Evolutionary conservation across 2,329 filamentous ascomycete genomes (phyloP).

Genomic region (Orbilia quercus): DNA sequence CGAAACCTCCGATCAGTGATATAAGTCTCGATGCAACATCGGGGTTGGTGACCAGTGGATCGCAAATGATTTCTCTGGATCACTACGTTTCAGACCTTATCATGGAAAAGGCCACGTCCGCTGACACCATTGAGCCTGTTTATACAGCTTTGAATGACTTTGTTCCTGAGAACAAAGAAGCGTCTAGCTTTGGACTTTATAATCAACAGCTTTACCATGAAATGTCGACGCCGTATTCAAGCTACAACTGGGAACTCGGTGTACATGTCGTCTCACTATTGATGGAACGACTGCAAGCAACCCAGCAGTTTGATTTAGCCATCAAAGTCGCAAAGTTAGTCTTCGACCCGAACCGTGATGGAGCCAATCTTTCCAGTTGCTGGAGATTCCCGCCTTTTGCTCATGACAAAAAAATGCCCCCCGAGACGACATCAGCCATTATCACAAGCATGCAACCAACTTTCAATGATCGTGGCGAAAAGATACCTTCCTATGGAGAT

Average conservation of each 20-base stretch:
- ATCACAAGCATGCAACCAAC: neutral
- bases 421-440: neutral
- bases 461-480: neutral
- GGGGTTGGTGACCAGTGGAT: no score
- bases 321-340: constrained; percentile 56
- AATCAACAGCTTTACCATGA: constrained; percentile 57
- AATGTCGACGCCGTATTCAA: constrained; percentile 51
- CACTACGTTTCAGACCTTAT: no score
- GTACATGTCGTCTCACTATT: constrained; percentile 57
- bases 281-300: constrained; percentile 56
- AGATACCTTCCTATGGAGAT: neutral
- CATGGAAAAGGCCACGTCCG: no score
- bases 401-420: no score
- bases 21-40: no score
- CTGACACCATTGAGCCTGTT: no score
- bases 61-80: no score
- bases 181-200: neutral
- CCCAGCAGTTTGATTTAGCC: constrained; percentile 60
- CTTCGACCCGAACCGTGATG: constrained; percentile 58
- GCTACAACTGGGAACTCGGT: constrained; percentile 59
- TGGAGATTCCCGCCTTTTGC: neutral
- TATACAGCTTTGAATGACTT: neutral
- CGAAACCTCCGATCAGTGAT: no score
- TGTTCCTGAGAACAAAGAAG: neutral
- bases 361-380: constrained; percentile 27